These are phyloP conservation scores for Inonotus hispidus DNA, from an alignment of 1,284 basidiomycete genomes.

Conservation along the genomic window DNA sequence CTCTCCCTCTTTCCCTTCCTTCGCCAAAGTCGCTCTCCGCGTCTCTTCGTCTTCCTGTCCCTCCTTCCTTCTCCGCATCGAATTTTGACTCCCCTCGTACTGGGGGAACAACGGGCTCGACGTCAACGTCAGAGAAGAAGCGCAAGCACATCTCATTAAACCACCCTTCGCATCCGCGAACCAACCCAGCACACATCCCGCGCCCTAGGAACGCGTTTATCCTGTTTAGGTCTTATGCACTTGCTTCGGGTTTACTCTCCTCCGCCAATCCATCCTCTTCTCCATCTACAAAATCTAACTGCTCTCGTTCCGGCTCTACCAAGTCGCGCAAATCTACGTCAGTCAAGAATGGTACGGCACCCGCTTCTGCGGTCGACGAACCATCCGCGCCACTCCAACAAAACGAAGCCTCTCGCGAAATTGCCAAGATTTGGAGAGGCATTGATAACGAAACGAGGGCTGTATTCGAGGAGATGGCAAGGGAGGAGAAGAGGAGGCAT, in stretches of 20 bases:
- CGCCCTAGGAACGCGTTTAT: constrained; percentile 88
- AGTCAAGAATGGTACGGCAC: neutral
- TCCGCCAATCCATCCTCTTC: neutral
- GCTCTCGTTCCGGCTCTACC: neutral
- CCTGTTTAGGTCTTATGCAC: constrained; percentile 83
- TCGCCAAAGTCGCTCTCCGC: constrained; percentile 29
- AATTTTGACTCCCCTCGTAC: neutral
- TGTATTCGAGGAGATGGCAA: constrained; percentile 5
- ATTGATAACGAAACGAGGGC: neutral
- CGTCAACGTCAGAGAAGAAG: neutral
- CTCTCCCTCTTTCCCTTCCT: constrained; percentile 21
- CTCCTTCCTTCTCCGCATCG: neutral
- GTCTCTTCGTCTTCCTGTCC: neutral
- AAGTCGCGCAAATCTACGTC: no score
- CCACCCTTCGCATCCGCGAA: neutral
- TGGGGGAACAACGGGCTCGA: neutral
- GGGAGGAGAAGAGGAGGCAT: constrained; percentile 12
- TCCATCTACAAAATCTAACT: neutral
- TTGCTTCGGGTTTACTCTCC: constrained; percentile 27
- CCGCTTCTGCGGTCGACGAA: neutral
- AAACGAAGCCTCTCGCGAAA: constrained; percentile 11
- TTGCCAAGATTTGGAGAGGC: constrained; percentile 4
- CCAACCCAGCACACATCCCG: constrained; percentile 52
- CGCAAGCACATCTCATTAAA: constrained; percentile 7
- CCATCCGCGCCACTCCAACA: constrained; percentile 1